A percentile compares a stretch with the other conserved stretches of the same genome.
phyloP scores from a whole-genome alignment of 2,329 filamentous ascomycete genomes.

The Fusarium praegraminearum region DNA sequence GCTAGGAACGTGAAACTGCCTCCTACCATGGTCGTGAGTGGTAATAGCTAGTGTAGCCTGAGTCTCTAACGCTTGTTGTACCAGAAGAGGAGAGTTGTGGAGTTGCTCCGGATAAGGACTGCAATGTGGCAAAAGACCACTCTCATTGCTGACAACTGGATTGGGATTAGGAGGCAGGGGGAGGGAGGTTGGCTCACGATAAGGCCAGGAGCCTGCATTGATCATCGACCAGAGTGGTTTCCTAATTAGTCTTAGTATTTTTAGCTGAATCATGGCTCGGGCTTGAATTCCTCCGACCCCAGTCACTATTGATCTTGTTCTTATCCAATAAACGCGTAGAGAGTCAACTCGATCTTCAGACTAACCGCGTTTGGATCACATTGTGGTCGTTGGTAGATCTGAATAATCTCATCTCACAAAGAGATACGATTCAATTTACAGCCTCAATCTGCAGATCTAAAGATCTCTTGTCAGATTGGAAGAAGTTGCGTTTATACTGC shows the following conservation, averaged over 20 bases:
- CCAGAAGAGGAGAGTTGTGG: background rate
- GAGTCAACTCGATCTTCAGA: background rate
- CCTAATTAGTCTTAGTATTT: background rate
- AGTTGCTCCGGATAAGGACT: background rate
- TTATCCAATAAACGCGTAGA: background rate
- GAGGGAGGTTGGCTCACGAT: background rate
- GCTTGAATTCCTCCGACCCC: background rate
- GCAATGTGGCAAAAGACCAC: background rate
- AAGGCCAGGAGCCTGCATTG: background rate
- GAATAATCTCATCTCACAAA: accelerated
- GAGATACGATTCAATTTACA: background rate
- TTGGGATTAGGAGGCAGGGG: background rate
- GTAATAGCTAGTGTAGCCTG: background rate
- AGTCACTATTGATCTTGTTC: no score
- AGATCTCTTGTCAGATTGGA: accelerated
- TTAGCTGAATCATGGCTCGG: background rate
- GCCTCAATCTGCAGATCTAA: background rate
- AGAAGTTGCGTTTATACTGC: background rate
- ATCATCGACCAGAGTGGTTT: background rate
- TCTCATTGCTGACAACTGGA: background rate
- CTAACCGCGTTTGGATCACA: background rate
- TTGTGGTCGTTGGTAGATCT: background rate
- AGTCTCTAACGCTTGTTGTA: no score
- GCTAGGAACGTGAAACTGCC: background rate
- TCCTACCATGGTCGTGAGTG: background rate